Evolutionary conservation across 169 alveolate genomes (phyloP).

Genomic region (Cryptosporidium muris): DNA sequence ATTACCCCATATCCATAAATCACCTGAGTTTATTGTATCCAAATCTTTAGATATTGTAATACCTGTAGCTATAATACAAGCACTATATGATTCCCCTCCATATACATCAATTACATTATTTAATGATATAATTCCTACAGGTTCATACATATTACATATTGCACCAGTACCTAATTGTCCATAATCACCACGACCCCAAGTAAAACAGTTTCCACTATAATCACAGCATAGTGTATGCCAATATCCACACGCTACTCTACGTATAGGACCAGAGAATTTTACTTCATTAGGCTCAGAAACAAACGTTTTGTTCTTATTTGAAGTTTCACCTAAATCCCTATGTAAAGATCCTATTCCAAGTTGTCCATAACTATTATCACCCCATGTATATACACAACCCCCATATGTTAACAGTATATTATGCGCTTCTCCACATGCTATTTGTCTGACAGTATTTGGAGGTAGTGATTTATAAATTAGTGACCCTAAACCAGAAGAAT

Average conservation of each 20-base stretch:
- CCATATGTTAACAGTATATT: constrained; percentile 70
- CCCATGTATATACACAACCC: constrained; percentile 75
- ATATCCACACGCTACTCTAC: constrained; percentile 41
- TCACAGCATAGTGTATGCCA: constrained; percentile 62
- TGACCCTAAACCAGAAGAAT: constrained; percentile 12
- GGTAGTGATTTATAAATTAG: constrained; percentile 4
- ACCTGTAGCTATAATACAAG: constrained; percentile 77
- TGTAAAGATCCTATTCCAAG: constrained; percentile 63
- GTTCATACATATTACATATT: constrained; percentile 78
- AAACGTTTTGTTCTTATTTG: constrained; percentile 1
- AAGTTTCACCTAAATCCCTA: background rate
- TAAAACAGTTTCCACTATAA: constrained; percentile 29
- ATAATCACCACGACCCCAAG: constrained; percentile 71
- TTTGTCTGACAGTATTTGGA: constrained; percentile 66
- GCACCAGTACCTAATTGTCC: constrained; percentile 77
- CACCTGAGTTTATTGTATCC: constrained; percentile 75
- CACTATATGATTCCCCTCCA: constrained; percentile 87
- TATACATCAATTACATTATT: constrained; percentile 82
- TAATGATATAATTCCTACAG: constrained; percentile 78
- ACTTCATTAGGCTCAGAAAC: constrained; percentile 20
- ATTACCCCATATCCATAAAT: constrained; percentile 86
- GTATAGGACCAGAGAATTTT: constrained; percentile 42
- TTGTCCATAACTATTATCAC: constrained; percentile 79
- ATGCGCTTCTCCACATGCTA: constrained; percentile 77
- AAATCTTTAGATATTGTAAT: constrained; percentile 35